Base-by-base conservation (phyloP, 441 rosid species). In the Adansonia madagascariensis region DNA sequence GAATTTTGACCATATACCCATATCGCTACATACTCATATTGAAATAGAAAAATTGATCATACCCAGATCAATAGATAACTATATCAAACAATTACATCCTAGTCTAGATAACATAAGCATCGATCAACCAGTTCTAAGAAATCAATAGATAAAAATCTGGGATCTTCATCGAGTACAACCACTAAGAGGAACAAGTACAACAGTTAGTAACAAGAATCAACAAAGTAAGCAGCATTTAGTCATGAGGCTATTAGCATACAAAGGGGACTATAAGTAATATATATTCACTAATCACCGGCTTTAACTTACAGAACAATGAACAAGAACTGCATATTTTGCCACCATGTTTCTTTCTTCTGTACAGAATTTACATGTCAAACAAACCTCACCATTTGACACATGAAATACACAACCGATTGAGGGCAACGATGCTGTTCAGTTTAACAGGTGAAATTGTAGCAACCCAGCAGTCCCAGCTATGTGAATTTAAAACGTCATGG, bases 281-380 rank as follows among this genome's bases (percentile, higher is more conserved):
- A 52, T 39, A 20, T 71, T 75, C 78, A 49, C 67, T 61, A 31
- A 17, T 61, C 66, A 27, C 66, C 66, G 31, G 17, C 9, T 61
- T 24, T 52, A 44, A 62, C 79, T 69, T 73, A 53, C 41, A 64
- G 20, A 3, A 62, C 31, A 53, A 46, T 24, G 71, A 76, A 62
- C 71, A 73, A 59, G 59, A 75, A 62, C 62, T 0, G 57, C 71
- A 77, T 65, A 17, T 70, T 5, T 50, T 43, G 78, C 61, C 79
- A 71, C 79, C 35, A 35, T 46, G 73, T n/a, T 62, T 57, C 41
- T 61, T 49, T 75, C 65, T 12, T 75, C 85, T 86, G 84, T 86
- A 85, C 87, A 85, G 75, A 62, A 79, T 86, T 77, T 85, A 86
- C 82, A 83, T 65, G 63, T 76, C 79, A 71, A 73, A 80, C 81